Evolutionary conservation across 2,329 filamentous ascomycete species (phyloP), one percentile per base, ranked within the genome.

Genomic region (Clonostachys sp.): DNA sequence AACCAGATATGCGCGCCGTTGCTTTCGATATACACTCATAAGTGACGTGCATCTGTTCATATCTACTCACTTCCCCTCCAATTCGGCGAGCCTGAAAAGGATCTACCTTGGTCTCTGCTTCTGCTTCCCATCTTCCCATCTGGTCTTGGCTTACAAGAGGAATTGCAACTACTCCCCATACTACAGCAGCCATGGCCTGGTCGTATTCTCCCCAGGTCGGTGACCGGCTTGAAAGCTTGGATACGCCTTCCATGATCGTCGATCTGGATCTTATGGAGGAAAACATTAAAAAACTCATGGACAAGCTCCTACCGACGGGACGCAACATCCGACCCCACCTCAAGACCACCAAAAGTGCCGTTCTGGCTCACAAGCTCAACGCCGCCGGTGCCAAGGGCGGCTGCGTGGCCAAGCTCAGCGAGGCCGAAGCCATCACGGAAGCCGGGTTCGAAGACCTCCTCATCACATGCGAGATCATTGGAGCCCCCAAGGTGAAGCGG

Each of bases 201-300:
- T 30, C 24, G 38, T 51, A 51, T 39, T 17, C 41, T 18, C 47
- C 47, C 38, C 42, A 47, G 12, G 45, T 51, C 38, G 50, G 50
- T 13, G 50, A 51, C 45, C 14, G 34, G 34, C 44, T 51, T 18
- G 44, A 44, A 33, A 45, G 34, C 48, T 73, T 80, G 41, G 77
- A 80, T 55, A 80, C 77, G 0, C 77, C 76, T 1, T 78, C 74
- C 45, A 79, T 80, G 74, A 68, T 80, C 41, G 75, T 78, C 42
- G 70, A 79, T 45, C 66, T 79, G 10, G 67, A 73, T 48, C 58
- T 74, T 5, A 75, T 78, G 71, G 73, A 79, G 49, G 52, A 60
- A 52, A 79, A 79, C 57, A 72, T 79, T 51, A 51, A 61, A 12
- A 74, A 70, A 34, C 64, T 78, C 12, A 68, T 77, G 57, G 54